Evolutionary conservation across 2,329 filamentous ascomycete species (phyloP).

Genomic region (Paraphoma chrysanthemicola): DNA sequence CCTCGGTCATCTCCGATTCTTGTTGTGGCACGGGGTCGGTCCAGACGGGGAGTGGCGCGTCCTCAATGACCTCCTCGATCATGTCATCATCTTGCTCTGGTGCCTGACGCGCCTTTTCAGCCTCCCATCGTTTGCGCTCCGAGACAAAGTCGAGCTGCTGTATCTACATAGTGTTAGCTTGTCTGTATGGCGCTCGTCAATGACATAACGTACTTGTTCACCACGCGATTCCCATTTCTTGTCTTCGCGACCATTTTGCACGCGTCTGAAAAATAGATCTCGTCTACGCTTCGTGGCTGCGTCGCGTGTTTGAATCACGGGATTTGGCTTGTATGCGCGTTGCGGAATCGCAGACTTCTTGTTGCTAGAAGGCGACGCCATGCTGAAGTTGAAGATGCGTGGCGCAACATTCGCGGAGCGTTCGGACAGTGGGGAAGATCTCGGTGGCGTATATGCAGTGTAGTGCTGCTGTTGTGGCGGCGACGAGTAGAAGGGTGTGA

Average conservation of each 20-base stretch:
- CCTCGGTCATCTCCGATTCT: constrained; percentile 42
- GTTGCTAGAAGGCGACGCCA: constrained; percentile 27
- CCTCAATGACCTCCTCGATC: constrained; percentile 32
- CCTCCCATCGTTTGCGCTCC: constrained; percentile 54
- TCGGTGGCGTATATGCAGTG: constrained; percentile 36
- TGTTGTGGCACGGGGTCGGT: constrained; percentile 8
- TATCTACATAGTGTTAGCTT: constrained; percentile 45
- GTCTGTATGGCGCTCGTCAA: neutral
- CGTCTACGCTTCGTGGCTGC: constrained; percentile 69
- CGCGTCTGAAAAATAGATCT: constrained; percentile 71
- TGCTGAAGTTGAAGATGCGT: constrained; percentile 36
- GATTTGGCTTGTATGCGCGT: constrained; percentile 65
- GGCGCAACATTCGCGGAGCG: constrained; percentile 48
- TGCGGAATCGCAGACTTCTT: constrained; percentile 27
- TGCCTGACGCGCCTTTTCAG: constrained; percentile 51
- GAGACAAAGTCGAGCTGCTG: constrained; percentile 56
- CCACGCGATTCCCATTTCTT: constrained; percentile 53
- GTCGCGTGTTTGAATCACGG: constrained; percentile 66
- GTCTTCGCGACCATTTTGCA: constrained; percentile 54
- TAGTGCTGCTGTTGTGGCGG: constrained; percentile 29
- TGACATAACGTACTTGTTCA: constrained; percentile 50
- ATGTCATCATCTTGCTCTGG: constrained; percentile 34
- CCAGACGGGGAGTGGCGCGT: constrained; percentile 9
- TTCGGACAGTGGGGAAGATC: constrained; percentile 55
- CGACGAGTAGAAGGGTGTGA: constrained; percentile 34